A percentile compares a stretch with the other conserved stretches of the same genome.
Evolutionary conservation across 163 green algal species (phyloP).

Genomic region (Scenedesmus sp.): DNA sequence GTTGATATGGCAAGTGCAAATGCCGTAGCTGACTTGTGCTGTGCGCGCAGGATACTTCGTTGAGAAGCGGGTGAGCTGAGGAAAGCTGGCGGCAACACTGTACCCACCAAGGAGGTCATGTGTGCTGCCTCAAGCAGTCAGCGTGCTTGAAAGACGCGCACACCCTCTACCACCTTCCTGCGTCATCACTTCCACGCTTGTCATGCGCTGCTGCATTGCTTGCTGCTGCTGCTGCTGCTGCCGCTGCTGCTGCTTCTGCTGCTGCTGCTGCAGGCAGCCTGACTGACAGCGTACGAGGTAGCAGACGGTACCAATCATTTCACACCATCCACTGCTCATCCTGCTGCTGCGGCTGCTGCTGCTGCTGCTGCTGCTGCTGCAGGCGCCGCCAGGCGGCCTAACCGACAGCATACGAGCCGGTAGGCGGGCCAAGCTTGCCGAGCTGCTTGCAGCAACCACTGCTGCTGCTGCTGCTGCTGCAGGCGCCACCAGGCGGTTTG

Average conservation of each 20-base stretch:
- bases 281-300: too few species aligned
- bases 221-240: too few species aligned
- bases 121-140: not conserved
- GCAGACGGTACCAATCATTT: not conserved
- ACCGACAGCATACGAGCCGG: not conserved
- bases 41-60: not conserved
- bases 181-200: too few species aligned
- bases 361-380: not conserved
- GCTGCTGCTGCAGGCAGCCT: too few species aligned
- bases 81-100: not conserved
- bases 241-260: too few species aligned
- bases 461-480: not conserved
- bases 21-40: not conserved
- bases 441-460: not conserved
- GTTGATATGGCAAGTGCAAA: not conserved
- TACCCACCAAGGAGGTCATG: not conserved
- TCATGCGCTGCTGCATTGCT: too few species aligned
- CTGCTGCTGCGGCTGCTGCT: not conserved
- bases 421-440: not conserved
- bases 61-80: not conserved
- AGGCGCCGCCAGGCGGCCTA: not conserved
- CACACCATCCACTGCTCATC: not conserved
- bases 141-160: too few species aligned
- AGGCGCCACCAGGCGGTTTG: not conserved
- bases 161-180: too few species aligned